Evolutionary conservation across 768 basidiomycete genomes (phyloP).

Genomic region (Rhizopogon vesiculosus): DNA sequence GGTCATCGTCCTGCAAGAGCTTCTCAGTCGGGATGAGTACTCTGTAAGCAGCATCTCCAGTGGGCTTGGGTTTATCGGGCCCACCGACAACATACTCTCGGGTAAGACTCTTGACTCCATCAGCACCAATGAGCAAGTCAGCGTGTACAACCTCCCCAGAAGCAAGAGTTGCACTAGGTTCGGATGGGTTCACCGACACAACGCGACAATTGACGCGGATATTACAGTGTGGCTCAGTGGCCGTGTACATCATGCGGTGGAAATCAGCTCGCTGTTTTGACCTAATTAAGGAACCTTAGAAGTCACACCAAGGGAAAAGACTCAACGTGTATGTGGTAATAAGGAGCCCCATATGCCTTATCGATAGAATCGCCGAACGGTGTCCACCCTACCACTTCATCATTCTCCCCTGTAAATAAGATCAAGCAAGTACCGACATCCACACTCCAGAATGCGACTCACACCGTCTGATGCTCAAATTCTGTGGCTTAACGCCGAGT

Average conservation of each 20-base stretch:
- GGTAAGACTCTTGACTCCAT: constrained; percentile 49
- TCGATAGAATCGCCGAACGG: constrained; percentile 30
- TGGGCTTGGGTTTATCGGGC: constrained; percentile 40
- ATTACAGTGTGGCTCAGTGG: constrained; percentile 32
- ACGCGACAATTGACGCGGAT: constrained; percentile 34
- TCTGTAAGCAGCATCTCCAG: constrained; percentile 64
- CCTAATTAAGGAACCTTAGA: background rate
- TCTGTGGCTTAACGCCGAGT: constrained; percentile 34
- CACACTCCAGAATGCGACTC: background rate
- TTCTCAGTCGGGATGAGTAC: constrained; percentile 42
- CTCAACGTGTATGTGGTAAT: constrained; percentile 30
- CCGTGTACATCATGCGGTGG: constrained; percentile 32
- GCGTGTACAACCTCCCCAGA: constrained; percentile 38
- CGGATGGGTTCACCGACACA: constrained; percentile 26
- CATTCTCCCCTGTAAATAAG: constrained; percentile 21
- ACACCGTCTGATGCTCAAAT: constrained; percentile 41
- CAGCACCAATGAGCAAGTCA: constrained; percentile 46
- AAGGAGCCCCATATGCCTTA: constrained; percentile 28
- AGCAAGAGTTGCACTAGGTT: constrained; percentile 32
- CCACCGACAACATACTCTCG: constrained; percentile 48
- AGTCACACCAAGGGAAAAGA: background rate
- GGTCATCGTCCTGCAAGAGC: constrained; percentile 47
- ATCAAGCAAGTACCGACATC: background rate
- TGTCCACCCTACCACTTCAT: constrained; percentile 32
- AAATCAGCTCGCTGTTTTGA: constrained; percentile 40